A percentile compares a stretch with the other conserved stretches of the same genome.
These are phyloP conservation scores for Tephrocybe sp. DNA, from an alignment of 768 basidiomycete genomes.

Conservation along the genomic window DNA sequence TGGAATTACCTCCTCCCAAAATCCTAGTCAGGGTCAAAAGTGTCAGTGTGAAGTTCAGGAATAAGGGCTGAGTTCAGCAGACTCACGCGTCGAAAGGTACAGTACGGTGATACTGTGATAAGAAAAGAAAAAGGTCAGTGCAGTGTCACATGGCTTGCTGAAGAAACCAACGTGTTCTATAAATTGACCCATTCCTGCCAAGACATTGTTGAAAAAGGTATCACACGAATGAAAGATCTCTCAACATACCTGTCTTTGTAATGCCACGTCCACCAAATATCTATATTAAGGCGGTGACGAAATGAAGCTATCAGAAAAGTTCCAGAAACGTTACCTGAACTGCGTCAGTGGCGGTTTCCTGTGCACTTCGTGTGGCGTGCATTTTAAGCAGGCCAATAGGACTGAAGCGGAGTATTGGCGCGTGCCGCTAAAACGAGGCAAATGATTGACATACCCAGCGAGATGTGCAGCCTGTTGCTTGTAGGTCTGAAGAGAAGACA, in stretches of 20 bases:
- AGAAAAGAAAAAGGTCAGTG: conserved; percentile 20
- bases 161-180: conserved; percentile 61
- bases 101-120: conserved; percentile 55
- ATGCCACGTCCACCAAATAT: conserved; percentile 89
- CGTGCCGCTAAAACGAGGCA: not conserved
- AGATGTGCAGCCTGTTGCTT: conserved; percentile 73
- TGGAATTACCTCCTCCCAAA: conserved; percentile 58
- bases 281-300: conserved; percentile 19
- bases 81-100: conserved; percentile 62
- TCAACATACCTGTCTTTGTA: conserved; percentile 72
- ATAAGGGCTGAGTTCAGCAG: not conserved
- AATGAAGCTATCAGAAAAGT: not conserved
- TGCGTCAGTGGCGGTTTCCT: conserved; percentile 66
- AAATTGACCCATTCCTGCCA: conserved; percentile 54
- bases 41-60: not conserved
- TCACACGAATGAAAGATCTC: not conserved
- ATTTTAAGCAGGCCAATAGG: conserved; percentile 73
- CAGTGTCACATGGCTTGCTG: conserved; percentile 1
- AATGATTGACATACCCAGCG: conserved; percentile 51
- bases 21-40: conserved; percentile 26
- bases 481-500: conserved; percentile 42
- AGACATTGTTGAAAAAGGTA: conserved; percentile 8
- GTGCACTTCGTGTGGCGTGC: conserved; percentile 58
- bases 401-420: conserved; percentile 26
- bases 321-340: conserved; percentile 47